Conservation (phyloP, 2,329 filamentous ascomycete species). For the Metarhizium rileyi region DNA sequence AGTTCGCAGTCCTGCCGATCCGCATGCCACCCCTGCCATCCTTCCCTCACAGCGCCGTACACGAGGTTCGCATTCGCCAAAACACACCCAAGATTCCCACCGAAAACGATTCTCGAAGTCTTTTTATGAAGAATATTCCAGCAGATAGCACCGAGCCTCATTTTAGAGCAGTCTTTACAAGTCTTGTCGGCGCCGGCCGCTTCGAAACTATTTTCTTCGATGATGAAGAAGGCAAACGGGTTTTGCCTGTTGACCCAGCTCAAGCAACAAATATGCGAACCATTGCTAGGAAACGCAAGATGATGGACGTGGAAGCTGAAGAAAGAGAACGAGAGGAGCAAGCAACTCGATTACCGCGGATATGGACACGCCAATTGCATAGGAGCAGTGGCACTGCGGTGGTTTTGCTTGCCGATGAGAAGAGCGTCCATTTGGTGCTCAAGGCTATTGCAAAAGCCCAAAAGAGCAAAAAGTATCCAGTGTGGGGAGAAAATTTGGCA, state of each 20-base stretch:
- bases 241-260: constrained; percentile 35
- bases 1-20: constrained; percentile 62
- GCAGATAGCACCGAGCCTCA: constrained; percentile 71
- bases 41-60: constrained; percentile 52
- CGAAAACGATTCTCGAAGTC: constrained; percentile 61
- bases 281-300: constrained; percentile 31
- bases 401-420: constrained; percentile 73
- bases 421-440: constrained; percentile 64
- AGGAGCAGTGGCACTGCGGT: constrained; percentile 70
- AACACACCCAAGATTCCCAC: constrained; percentile 74
- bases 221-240: constrained; percentile 41
- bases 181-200: constrained; percentile 64
- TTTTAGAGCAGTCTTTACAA: constrained; percentile 64
- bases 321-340: constrained; percentile 45
- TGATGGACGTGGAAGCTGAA: constrained; percentile 43
- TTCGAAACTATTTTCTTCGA: constrained; percentile 75
- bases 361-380: constrained; percentile 64
- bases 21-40: constrained; percentile 54
- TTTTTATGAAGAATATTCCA: constrained; percentile 88
- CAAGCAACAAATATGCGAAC: constrained; percentile 31
- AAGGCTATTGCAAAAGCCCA: constrained; percentile 60
- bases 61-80: constrained; percentile 79
- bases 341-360: constrained; percentile 53
- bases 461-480: constrained; percentile 49
- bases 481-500: constrained; percentile 58